Evolutionary conservation across 2,329 filamentous ascomycete species (phyloP), one percentile per base, ranked within the genome.

Genomic region (Lasiodiplodia gonubiensis): DNA sequence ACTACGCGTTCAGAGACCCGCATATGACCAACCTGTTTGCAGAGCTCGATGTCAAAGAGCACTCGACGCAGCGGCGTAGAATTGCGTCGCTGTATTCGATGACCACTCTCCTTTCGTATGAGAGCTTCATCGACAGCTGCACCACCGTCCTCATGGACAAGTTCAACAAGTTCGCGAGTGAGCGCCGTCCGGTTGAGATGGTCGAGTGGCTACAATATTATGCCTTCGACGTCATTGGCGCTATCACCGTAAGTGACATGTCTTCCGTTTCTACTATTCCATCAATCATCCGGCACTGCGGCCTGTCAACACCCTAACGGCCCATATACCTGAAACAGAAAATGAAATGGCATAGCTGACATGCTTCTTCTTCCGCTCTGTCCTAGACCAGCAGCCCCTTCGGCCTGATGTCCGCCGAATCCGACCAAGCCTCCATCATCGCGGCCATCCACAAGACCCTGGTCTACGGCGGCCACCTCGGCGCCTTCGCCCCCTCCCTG

Each of bases 151-250:
- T 77, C 16, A 46, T 74, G 14, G 37, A 72, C 39, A 68, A 69
- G 25, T 48, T 76, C 57, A 48, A 54, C 11, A 70, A 73, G 48
- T 69, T 72, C 51, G 70, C 71, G 4, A 67, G 68, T 16, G 66
- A 59, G 35, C 68, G 70, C 8, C 53, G 71, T 57, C 35, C 59
- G 2, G 66, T 77, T 10, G 71, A 76, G 49, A 60, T 75, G 23
- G 74, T 73, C 3, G 54, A 69, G 23, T 77, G 73, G 73, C 60
- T 76, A 52, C 71, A 76, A 35, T 78, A 74, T 39, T 80, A 76
- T 54, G 78, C 79, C 0, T 80, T 82, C 51, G 80, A 82, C 42
- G 78, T 81, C 4, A 70, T 83, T 0, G 78, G 78, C 0, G 76
- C 81, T 16, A 59, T 59, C 23, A 59, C 55, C 33, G 55, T 59